phyloP scores from a whole-genome alignment of 2,329 filamentous ascomycete species.

The Aspergillus pseudoterreus region DNA sequence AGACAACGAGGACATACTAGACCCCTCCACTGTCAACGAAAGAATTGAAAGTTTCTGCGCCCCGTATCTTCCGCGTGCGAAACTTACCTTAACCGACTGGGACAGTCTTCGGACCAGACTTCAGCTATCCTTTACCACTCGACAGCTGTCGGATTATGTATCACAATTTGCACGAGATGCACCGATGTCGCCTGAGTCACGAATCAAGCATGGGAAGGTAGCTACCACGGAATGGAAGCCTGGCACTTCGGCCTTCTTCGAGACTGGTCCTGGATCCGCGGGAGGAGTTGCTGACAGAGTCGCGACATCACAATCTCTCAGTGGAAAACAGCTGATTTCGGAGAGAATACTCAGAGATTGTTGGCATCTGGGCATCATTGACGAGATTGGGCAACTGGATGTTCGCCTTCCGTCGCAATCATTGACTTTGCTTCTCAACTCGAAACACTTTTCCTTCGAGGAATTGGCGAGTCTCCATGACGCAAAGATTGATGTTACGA shows the following conservation, averaged over 20 bases:
- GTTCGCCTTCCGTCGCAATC: slow-evolving; percentile 25
- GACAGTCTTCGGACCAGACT: slow-evolving; percentile 27
- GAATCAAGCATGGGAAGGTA: background rate
- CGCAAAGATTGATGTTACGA: slow-evolving; percentile 35
- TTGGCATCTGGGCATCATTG: slow-evolving; percentile 33
- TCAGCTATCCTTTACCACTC: slow-evolving; percentile 30
- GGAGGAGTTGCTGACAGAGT: slow-evolving; percentile 18
- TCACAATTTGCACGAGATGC: background rate
- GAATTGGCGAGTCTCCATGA: slow-evolving; percentile 32
- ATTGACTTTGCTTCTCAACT: slow-evolving; percentile 30
- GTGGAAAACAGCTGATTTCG: slow-evolving; percentile 29
- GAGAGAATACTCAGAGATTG: slow-evolving; percentile 38
- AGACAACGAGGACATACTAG: slow-evolving; percentile 11
- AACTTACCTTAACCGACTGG: slow-evolving; percentile 26
- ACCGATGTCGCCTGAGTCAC: background rate
- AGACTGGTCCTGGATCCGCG: slow-evolving; percentile 13
- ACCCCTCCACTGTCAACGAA: slow-evolving; percentile 16
- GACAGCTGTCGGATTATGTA: slow-evolving; percentile 32
- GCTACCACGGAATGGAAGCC: slow-evolving; percentile 25
- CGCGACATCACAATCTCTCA: slow-evolving; percentile 18
- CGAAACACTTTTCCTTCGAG: slow-evolving; percentile 34
- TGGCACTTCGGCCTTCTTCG: slow-evolving; percentile 28
- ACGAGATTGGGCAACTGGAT: slow-evolving; percentile 36
- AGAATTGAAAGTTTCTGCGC: slow-evolving; percentile 27
- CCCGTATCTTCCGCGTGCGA: slow-evolving; percentile 20